Evolutionary conservation across 208 protist species (phyloP), one percentile per base, ranked within the genome.

Genomic region (Wallacemonas sp.): DNA sequence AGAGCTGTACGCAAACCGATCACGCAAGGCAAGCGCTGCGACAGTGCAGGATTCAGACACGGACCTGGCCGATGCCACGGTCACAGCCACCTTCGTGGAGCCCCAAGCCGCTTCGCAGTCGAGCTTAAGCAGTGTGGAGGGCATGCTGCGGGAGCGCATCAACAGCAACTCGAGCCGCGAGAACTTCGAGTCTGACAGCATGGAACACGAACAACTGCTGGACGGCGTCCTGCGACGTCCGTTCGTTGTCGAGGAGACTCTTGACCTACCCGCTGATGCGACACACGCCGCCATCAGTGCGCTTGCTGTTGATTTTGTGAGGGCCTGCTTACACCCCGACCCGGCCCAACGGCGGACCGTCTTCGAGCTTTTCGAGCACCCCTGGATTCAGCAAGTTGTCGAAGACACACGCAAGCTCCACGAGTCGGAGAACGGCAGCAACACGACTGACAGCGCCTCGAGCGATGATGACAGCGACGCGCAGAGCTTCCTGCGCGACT

Each of bases 241-340:
- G 14, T 58, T 30, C 28, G 28, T 26, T 0, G 30, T 38, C 0
- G 51, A 58, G n/a, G 51, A 58, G 17, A 58, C 51, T 14, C 51
- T 58, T 17, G 51, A 39, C 41, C 30, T 58, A n/a, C 51, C 51
- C 31, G 51, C 51, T 2, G 28, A 21, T 11, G 0, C 36, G 55
- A 55, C 39, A 21, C 38, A 38, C 42, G 65, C 61, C 6, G 19
- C 14, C 8, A 79, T 90, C 39, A 84, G 77, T 41, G 74, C 68
- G 1, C 49, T 65, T 1, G 78, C 80, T 3, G 79, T 87, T 17
- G 78, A 91, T 59, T 91, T 91, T 65, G 75, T 91, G 38, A 65
- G 78, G 1, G 51, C 54, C 44, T 91, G 84, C 36, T 59, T 87
- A 12, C 21, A 33, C 4, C 53, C 84, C 11, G 75, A 86, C 54